Percentiles rank a stretch among this genome's conserved stretches.
Evolutionary conservation across 148 eudicot genomes (phyloP).

Genomic region (Spergularia bocconei): DNA sequence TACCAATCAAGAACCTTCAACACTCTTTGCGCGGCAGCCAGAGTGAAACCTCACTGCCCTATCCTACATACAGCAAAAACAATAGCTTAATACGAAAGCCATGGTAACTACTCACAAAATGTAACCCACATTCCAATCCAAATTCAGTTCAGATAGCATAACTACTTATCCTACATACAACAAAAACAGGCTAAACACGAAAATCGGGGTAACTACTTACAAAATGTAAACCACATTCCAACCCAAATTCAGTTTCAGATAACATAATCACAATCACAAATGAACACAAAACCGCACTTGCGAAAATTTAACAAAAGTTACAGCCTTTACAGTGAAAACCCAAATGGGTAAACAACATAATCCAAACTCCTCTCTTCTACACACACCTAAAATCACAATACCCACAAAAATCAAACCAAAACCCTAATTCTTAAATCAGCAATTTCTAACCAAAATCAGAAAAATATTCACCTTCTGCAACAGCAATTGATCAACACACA

Average conservation of each 20-base stretch:
- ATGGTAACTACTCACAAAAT: background rate
- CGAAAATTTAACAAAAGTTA: background rate
- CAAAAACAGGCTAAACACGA: background rate
- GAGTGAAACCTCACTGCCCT: background rate
- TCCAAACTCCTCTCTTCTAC: too few species aligned
- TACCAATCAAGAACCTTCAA: background rate
- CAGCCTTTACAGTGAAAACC: background rate
- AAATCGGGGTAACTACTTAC: background rate
- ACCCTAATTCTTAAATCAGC: too few species aligned
- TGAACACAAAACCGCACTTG: background rate
- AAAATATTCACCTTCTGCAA: too few species aligned
- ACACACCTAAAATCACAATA: background rate
- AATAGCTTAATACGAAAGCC: background rate
- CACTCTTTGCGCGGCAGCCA: background rate
- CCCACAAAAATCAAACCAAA: background rate
- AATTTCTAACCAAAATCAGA: too few species aligned
- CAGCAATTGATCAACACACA: too few species aligned
- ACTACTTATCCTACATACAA: too few species aligned
- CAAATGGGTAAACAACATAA: too few species aligned
- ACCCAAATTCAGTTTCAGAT: too few species aligned
- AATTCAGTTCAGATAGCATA: too few species aligned
- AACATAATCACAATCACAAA: too few species aligned
- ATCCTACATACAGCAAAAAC: background rate
- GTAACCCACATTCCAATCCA: too few species aligned
- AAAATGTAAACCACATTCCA: too few species aligned